A percentile compares a stretch with the other conserved stretches of the same genome.
Conservation (phyloP, 2,329 filamentous ascomycete species). For the Ophiocordyceps camponoti-rufipedis region DNA sequence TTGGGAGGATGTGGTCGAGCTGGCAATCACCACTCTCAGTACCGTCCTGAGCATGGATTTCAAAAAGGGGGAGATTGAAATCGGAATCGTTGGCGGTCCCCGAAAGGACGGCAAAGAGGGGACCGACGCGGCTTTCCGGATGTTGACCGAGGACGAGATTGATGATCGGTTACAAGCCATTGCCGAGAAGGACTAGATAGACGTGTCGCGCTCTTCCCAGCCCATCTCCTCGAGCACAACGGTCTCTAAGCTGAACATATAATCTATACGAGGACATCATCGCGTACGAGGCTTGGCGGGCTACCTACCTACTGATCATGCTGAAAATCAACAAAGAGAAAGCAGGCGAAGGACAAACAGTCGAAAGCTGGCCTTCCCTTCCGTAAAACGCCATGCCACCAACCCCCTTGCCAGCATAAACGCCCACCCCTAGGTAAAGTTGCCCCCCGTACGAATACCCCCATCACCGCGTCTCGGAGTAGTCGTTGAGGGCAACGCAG, state of each 20-base stretch:
- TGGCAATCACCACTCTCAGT: constrained; percentile 88
- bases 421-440: no score
- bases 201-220: background rate
- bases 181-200: constrained; percentile 80
- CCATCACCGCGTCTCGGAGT: constrained; percentile 34
- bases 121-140: constrained; percentile 62
- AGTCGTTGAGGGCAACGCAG: constrained; percentile 84
- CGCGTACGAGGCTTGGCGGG: no score
- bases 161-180: constrained; percentile 96
- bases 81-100: constrained; percentile 89
- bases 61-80: constrained; percentile 97
- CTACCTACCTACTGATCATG: no score
- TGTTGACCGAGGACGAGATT: constrained; percentile 91
- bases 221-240: no score
- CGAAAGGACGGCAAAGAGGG: constrained; percentile 68
- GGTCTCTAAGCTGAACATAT: no score
- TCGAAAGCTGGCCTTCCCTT: no score
- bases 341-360: no score
- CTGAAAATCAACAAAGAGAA: no score
- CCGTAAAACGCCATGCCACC: no score
- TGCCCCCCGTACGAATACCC: no score
- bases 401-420: no score
- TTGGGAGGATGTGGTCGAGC: constrained; percentile 96
- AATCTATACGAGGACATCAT: no score
- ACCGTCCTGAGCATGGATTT: constrained; percentile 97